These are phyloP conservation scores for Saturnispora mendoncae DNA, from an alignment of 805 yeast species.

Conservation along the genomic window DNA sequence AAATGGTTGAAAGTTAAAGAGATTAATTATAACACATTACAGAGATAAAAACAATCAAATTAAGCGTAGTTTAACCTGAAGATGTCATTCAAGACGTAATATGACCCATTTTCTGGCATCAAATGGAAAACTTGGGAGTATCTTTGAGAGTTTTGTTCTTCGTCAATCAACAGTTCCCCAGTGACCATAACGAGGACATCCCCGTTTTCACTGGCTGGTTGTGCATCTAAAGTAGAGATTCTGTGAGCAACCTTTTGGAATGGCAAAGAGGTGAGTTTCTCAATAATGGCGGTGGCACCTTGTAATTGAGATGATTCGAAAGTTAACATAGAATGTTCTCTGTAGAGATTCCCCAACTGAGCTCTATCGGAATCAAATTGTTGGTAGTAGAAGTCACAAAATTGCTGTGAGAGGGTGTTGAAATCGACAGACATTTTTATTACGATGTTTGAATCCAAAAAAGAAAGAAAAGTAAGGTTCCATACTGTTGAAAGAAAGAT, in stretches of 20 bases:
- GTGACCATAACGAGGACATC: slow-evolving; percentile 97
- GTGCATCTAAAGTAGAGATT: slow-evolving; percentile 93
- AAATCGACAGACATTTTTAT: slow-evolving; percentile 28
- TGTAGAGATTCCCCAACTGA: slow-evolving; percentile 46
- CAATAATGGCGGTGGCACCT: slow-evolving; percentile 89
- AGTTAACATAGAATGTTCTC: slow-evolving; percentile 96
- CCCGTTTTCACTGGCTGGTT: slow-evolving; percentile 88
- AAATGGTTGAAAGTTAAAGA: too few relatives aligned
- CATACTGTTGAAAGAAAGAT: not conserved
- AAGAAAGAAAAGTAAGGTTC: not conserved
- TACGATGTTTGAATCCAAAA: not conserved
- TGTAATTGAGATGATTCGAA: slow-evolving; percentile 91
- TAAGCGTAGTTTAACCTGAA: slow-evolving; percentile 87
- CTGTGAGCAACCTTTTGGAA: slow-evolving; percentile 90
- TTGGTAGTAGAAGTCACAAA: slow-evolving; percentile 90
- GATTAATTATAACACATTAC: too few relatives aligned
- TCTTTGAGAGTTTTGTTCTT: slow-evolving; percentile 90
- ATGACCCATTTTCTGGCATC: slow-evolving; percentile 84
- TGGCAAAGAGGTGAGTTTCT: slow-evolving; percentile 81
- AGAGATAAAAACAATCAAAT: not conserved
- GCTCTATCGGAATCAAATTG: slow-evolving; percentile 90
- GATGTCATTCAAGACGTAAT: slow-evolving; percentile 92
- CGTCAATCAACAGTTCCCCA: slow-evolving; percentile 88
- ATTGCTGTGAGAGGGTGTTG: slow-evolving; percentile 47
- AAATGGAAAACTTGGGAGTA: slow-evolving; percentile 97